Evolutionary conservation across 2,329 filamentous ascomycete species (phyloP).

Genomic region (Phyllosticta citribraziliensis): DNA sequence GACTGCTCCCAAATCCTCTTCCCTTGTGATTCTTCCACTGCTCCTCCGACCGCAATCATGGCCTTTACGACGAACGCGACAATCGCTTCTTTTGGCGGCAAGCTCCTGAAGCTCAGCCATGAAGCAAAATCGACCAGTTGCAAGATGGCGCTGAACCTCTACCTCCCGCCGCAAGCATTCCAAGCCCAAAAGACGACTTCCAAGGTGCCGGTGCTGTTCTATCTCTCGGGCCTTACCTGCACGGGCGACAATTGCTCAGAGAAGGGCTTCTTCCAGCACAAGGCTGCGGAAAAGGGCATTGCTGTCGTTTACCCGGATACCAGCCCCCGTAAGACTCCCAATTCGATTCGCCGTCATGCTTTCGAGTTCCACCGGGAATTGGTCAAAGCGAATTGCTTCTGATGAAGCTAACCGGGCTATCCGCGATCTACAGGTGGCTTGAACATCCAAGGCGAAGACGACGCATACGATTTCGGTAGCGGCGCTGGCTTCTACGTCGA

Average conservation of each 20-base stretch:
- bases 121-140: slow-evolving; percentile 67
- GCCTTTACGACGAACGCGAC: slow-evolving; percentile 80
- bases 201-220: slow-evolving; percentile 79
- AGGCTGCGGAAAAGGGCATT: slow-evolving; percentile 69
- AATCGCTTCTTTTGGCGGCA: slow-evolving; percentile 86
- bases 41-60: slow-evolving; percentile 29
- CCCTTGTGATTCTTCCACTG: background rate
- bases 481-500: slow-evolving; percentile 94
- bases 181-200: slow-evolving; percentile 33
- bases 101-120: slow-evolving; percentile 90
- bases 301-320: slow-evolving; percentile 96
- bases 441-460: slow-evolving; percentile 72
- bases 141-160: slow-evolving; percentile 88
- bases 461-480: slow-evolving; percentile 81
- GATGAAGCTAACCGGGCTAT: slow-evolving; percentile 11
- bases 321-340: slow-evolving; percentile 56
- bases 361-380: background rate
- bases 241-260: slow-evolving; percentile 71
- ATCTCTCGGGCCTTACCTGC: slow-evolving; percentile 89
- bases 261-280: slow-evolving; percentile 83
- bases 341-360: background rate
- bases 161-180: slow-evolving; percentile 65
- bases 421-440: slow-evolving; percentile 51
- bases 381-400: background rate
- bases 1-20: background rate